Percentiles rank a stretch among this genome's conserved stretches.
phyloP scores from a whole-genome alignment of 2,329 filamentous ascomycete species.

The Diaporthe sp. region DNA sequence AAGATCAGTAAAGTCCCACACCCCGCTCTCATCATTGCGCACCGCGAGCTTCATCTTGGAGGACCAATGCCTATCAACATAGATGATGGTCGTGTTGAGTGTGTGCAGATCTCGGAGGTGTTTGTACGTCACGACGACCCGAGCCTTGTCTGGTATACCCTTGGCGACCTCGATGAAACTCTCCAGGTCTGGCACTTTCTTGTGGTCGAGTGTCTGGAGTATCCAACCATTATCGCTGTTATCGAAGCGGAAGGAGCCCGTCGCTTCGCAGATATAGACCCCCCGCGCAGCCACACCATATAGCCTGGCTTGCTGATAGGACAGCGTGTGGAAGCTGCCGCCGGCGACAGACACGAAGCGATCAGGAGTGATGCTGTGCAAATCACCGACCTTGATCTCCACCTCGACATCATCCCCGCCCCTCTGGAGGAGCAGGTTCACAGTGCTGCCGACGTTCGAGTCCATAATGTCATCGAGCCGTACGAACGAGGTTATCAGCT shows the following conservation, averaged over 20 bases:
- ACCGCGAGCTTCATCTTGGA: conserved; percentile 93
- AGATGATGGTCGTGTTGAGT: conserved; percentile 89
- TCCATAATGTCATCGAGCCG: conserved; percentile 92
- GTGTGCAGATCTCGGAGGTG: conserved; percentile 96
- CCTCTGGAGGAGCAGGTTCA: conserved; percentile 86
- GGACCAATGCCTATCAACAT: conserved; percentile 95
- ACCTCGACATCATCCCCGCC: conserved; percentile 90
- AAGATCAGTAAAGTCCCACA: conserved; percentile 95
- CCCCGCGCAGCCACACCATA: conserved; percentile 94
- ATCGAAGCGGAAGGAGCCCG: conserved; percentile 86
- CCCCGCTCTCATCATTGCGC: conserved; percentile 86
- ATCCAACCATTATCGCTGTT: conserved; percentile 85
- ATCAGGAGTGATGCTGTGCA: conserved; percentile 95
- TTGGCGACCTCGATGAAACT: conserved; percentile 93
- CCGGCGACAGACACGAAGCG: conserved; percentile 95
- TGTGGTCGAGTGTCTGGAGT: conserved; percentile 91
- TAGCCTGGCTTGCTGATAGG: conserved; percentile 96
- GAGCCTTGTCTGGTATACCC: conserved; percentile 81
- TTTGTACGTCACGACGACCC: conserved; percentile 92
- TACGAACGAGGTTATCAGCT: conserved; percentile 93
- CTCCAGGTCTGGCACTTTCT: conserved; percentile 87
- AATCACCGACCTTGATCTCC: conserved; percentile 84
- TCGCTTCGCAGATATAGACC: conserved; percentile 92
- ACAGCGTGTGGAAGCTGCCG: conserved; percentile 94
- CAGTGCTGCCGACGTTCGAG: conserved; percentile 81